phyloP scores from a whole-genome alignment of 2,329 filamentous ascomycete genomes.

The Ceratocystis papillata region DNA sequence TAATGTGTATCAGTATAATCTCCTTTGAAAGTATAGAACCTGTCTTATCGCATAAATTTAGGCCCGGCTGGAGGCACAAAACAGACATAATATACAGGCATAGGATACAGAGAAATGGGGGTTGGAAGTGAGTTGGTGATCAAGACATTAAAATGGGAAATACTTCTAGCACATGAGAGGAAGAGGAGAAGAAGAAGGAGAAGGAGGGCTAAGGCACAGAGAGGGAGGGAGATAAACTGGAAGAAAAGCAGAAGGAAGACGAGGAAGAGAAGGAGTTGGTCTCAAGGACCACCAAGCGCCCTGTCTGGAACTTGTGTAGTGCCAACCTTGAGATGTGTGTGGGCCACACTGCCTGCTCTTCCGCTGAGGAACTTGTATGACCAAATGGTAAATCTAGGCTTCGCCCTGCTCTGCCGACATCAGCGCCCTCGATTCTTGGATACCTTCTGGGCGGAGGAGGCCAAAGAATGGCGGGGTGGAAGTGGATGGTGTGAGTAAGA shows the following conservation, averaged over 20 bases:
- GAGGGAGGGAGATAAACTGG: background rate
- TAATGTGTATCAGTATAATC: background rate
- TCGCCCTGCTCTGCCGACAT: background rate
- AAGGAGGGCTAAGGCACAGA: background rate
- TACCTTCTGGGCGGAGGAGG: background rate
- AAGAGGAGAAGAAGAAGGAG: background rate
- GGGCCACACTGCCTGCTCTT: background rate
- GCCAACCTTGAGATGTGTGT: constrained; percentile 7
- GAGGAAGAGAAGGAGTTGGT: background rate
- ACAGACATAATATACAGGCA: background rate
- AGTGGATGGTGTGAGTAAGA: background rate
- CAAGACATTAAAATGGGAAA: background rate
- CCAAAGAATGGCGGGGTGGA: background rate
- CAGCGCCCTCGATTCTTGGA: background rate
- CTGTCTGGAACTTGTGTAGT: constrained; percentile 13
- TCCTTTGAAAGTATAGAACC: background rate
- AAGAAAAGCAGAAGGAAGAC: background rate
- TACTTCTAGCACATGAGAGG: background rate
- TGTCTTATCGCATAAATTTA: background rate
- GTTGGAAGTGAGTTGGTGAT: background rate
- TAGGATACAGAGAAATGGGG: background rate
- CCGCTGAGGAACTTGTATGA: background rate
- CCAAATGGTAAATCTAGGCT: background rate
- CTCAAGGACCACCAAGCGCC: constrained; percentile 2
- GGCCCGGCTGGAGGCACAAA: background rate